These are phyloP conservation scores for Beta macrorhiza DNA, from an alignment of 179 eudicot species.

Conservation along the genomic window DNA sequence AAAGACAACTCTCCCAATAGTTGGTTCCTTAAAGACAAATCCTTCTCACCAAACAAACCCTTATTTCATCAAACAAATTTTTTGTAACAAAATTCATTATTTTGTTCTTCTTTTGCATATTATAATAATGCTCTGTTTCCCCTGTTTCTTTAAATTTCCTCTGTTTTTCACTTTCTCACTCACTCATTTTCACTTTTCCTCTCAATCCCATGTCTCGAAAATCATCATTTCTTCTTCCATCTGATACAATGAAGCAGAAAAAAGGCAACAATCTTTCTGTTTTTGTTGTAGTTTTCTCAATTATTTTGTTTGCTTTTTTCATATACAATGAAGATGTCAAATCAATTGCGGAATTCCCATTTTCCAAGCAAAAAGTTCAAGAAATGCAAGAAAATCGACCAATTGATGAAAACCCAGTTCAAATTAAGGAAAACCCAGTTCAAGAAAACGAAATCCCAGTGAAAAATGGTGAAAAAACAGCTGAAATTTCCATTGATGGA, in stretches of 20 bases:
- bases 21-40: slow-evolving; percentile 16
- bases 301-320: slow-evolving; percentile 71
- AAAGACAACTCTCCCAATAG: slow-evolving; percentile 29
- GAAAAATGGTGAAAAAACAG: slow-evolving; percentile 2
- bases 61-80: neutral
- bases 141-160: slow-evolving; percentile 23
- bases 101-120: neutral
- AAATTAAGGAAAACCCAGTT: slow-evolving; percentile 29
- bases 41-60: slow-evolving; percentile 28
- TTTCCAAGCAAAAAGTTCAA: slow-evolving; percentile 48
- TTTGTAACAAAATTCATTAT: neutral
- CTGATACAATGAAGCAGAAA: slow-evolving; percentile 52
- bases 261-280: slow-evolving; percentile 50
- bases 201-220: slow-evolving; percentile 26
- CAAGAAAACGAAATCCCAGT: slow-evolving; percentile 27
- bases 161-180: slow-evolving; percentile 18
- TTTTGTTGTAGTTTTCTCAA: slow-evolving; percentile 59
- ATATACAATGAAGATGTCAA: slow-evolving; percentile 87
- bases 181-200: neutral
- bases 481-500: slow-evolving; percentile 21
- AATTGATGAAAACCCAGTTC: slow-evolving; percentile 32
- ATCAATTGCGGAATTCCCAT: slow-evolving; percentile 83
- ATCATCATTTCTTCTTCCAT: slow-evolving; percentile 1
- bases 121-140: slow-evolving; percentile 7
- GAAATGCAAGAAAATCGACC: slow-evolving; percentile 33